Conservation (phyloP, 1,284 basidiomycete species). For the Melanopsichium pennsylvanicum region DNA sequence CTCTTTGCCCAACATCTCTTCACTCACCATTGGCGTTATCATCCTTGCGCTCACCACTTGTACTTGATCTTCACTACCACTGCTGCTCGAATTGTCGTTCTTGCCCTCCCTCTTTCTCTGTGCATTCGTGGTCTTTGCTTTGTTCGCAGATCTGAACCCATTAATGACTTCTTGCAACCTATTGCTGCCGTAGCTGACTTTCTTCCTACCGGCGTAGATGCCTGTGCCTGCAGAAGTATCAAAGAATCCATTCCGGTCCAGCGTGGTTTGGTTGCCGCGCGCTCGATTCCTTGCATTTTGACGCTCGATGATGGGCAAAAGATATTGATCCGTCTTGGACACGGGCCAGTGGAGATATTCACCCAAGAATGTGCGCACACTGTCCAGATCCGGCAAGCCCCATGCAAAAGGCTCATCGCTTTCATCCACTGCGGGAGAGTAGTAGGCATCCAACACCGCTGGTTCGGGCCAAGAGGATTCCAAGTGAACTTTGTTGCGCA, state of each 20-base stretch:
- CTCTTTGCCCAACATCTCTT: conserved; percentile 54
- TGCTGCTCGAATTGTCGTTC: conserved; percentile 8
- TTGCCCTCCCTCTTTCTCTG: neutral
- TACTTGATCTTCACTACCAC: conserved; percentile 28
- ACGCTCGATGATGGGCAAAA: conserved; percentile 87
- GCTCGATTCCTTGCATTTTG: conserved; percentile 66
- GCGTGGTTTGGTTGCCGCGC: conserved; percentile 69
- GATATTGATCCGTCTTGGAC: conserved; percentile 86
- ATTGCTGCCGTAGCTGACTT: conserved; percentile 82
- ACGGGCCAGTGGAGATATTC: conserved; percentile 87
- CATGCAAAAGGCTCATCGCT: conserved; percentile 95
- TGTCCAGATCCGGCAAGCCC: conserved; percentile 92
- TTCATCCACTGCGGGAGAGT: conserved; percentile 85
- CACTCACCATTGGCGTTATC: conserved; percentile 31
- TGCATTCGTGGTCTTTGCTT: neutral
- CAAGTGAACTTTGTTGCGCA: conserved; percentile 74
- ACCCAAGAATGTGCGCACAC: conserved; percentile 75
- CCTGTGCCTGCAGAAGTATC: conserved; percentile 69
- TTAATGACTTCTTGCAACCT: conserved; percentile 88
- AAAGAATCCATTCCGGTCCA: conserved; percentile 70
- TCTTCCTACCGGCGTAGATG: conserved; percentile 77
- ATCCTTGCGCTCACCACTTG: conserved; percentile 31
- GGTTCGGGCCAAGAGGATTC: conserved; percentile 86
- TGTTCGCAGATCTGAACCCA: conserved; percentile 70
- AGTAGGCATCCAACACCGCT: conserved; percentile 85